phyloP scores from a whole-genome alignment of 345 rosid genomes.

The Eucalyptus tenuipes region DNA sequence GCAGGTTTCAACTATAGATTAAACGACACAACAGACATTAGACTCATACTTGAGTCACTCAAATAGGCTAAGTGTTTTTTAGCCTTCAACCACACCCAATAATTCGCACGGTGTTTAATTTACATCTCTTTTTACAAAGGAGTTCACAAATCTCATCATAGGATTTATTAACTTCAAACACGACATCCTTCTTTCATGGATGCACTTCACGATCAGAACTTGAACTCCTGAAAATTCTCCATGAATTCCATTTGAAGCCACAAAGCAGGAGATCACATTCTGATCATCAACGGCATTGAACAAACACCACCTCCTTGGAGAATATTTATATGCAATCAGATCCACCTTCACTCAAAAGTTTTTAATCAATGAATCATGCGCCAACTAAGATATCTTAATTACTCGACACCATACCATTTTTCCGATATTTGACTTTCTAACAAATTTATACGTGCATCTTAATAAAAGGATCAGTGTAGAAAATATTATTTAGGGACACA shows the following conservation, averaged over 20 bases:
- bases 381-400: neutral
- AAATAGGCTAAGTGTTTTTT: neutral
- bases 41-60: neutral
- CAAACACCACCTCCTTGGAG: neutral
- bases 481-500: no score
- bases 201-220: neutral
- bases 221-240: neutral
- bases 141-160: neutral
- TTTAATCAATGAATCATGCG: no score
- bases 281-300: neutral
- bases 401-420: no score
- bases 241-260: neutral
- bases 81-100: neutral
- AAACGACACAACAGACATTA: neutral
- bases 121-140: neutral
- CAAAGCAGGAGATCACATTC: neutral
- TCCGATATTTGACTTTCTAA: neutral
- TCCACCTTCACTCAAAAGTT: neutral
- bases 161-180: neutral
- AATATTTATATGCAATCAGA: neutral
- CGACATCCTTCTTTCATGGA: rapidly evolving
- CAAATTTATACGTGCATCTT: neutral
- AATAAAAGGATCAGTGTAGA: neutral
- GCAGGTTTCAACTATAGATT: neutral
- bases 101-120: no score